Base-by-base conservation (phyloP, 768 basidiomycete genomes). In the Mycena maculata region DNA sequence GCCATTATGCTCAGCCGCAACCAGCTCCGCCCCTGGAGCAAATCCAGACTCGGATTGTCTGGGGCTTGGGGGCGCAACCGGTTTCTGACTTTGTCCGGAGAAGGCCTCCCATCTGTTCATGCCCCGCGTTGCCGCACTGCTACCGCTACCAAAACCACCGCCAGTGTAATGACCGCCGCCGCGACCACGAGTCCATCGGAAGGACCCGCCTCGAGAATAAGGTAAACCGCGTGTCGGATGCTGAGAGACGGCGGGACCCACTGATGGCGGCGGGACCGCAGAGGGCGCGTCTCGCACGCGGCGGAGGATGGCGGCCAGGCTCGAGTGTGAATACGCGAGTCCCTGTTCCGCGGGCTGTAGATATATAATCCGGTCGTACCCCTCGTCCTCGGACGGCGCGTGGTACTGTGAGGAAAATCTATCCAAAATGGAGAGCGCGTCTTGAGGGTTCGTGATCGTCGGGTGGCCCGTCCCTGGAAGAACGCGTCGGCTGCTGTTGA, bases 401-500 rank as follows among this genome's bases (percentile, higher is more conserved):
- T 81, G 80, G 73, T 89, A 91, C 70, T 89, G 87, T 53, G 83
- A 80, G 50, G 84, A 84, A 76, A 95, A 93, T 57, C 87, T 86
- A 66, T 86, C 81, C 60, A 94, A 82, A n/a, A 93, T 79, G 38
- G 81, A 78, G 72, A 90, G 72, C 22, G 87, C 92, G 47, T 86
- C 82, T 73, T 86, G 84, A 57, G 85, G 82, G 69, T 77, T 83
- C 68, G 81, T 88, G 77, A 95, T 94, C 59, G 93, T 95, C 56
- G 93, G 94, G 79, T 93, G 93, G 53, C 79, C 82, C 38, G 83
- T 84, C 71, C 93, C 93, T 94, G 74, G 73, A 48, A 68, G 39
- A 69, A 42, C 60, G 63, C 49, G 5, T 25, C 47, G 50, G 56
- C 41, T 30, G 38, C 54, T 52, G 63, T 20, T 30, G 54, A 69